Conservation (phyloP, 2,329 filamentous ascomycete species). For the Clonostachys byssicola region DNA sequence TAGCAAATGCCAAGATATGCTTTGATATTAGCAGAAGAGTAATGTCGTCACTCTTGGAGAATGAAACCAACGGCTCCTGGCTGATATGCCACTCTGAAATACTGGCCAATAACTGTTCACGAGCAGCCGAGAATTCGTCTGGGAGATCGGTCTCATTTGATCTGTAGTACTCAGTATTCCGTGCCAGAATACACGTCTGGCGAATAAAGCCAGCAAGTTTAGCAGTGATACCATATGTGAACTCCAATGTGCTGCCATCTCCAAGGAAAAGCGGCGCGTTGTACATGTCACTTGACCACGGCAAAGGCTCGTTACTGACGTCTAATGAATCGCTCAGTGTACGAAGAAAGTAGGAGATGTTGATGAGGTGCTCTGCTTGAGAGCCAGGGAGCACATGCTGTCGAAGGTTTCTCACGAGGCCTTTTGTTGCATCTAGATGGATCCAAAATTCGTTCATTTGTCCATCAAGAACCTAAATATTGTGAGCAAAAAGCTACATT, state of each 20-base stretch:
- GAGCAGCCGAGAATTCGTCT: no score
- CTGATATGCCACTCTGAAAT: no score
- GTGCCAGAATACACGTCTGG: constrained; percentile 1
- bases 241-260: constrained; percentile 1
- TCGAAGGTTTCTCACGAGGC: not conserved
- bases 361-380: constrained; percentile 3
- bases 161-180: constrained; percentile 2
- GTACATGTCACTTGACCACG: no score
- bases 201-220: constrained; percentile 1
- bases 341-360: constrained; percentile 3
- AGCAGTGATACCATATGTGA: constrained; percentile 4
- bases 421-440: constrained; percentile 3
- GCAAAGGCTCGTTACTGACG: not conserved
- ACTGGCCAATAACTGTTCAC: no score
- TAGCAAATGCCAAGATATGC: constrained; percentile 4
- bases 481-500: no score
- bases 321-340: constrained; percentile 3
- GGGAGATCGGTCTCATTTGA: no score
- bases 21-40: constrained; percentile 1
- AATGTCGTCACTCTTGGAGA: not conserved
- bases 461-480: constrained; percentile 1
- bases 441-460: constrained; percentile 7
- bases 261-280: not conserved
- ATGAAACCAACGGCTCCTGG: no score
- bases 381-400: not conserved